These are phyloP conservation scores for Phoma sp. DNA, from an alignment of 2,329 filamentous ascomycete genomes.

Conservation along the genomic window DNA sequence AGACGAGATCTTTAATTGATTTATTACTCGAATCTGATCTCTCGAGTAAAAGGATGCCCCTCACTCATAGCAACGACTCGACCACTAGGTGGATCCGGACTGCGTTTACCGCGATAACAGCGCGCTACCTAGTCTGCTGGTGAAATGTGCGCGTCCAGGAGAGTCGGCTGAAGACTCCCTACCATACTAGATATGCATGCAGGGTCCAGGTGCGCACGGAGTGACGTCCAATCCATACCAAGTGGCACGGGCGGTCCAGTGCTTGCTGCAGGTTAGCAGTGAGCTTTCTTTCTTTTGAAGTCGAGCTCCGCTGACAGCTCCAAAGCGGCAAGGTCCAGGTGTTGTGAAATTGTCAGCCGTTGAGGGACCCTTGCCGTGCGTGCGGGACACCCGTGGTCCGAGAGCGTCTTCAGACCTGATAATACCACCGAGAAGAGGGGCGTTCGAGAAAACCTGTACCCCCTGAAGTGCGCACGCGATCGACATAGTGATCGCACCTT, in stretches of 20 bases:
- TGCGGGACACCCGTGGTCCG: neutral
- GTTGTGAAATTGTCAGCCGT: constrained; percentile 6
- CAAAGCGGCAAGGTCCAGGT: neutral
- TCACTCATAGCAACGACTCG: neutral
- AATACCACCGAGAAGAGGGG: neutral
- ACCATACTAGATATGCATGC: neutral
- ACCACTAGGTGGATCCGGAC: constrained; percentile 6
- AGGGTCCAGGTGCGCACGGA: constrained; percentile 5
- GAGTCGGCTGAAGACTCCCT: neutral
- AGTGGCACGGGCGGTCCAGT: neutral
- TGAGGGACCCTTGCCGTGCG: neutral
- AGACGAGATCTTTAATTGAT: neutral
- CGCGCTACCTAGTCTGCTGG: constrained; percentile 1
- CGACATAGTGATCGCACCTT: neutral
- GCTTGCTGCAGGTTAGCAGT: neutral
- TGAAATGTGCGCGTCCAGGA: constrained; percentile 3
- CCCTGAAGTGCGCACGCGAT: neutral
- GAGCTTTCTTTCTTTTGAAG: neutral
- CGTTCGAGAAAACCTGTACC: too few relatives aligned
- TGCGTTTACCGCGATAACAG: neutral
- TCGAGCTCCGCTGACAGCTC: neutral
- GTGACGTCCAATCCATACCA: constrained; percentile 3
- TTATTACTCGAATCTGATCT: too few relatives aligned
- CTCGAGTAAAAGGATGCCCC: neutral
- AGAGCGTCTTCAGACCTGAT: neutral